Evolutionary conservation across 2,329 filamentous ascomycete species (phyloP).

Genomic region (Ophiostoma piceae): DNA sequence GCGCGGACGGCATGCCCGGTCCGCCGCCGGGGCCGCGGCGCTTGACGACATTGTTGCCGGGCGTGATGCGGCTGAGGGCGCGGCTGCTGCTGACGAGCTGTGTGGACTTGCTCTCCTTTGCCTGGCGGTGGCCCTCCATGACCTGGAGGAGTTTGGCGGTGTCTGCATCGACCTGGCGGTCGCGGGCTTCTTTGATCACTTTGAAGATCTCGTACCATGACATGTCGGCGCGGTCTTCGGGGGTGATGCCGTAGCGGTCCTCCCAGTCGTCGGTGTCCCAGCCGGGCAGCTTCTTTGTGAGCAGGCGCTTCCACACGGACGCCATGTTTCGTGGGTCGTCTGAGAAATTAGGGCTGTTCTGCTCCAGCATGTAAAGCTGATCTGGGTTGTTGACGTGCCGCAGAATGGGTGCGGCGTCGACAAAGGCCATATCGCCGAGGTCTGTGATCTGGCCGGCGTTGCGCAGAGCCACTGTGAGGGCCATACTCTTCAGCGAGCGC

Average conservation of each 20-base stretch:
- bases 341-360: constrained; percentile 69
- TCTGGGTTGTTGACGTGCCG: constrained; percentile 63
- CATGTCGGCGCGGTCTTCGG: constrained; percentile 45
- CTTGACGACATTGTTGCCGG: constrained; percentile 24
- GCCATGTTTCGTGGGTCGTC: constrained; percentile 60
- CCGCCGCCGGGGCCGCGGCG: constrained; percentile 23
- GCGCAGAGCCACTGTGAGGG: constrained; percentile 47
- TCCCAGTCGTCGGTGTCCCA: constrained; percentile 56
- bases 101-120: constrained; percentile 53
- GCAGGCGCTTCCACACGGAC: constrained; percentile 74
- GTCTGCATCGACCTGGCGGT: constrained; percentile 53
- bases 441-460: constrained; percentile 57
- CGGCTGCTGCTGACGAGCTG: constrained; percentile 49
- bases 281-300: constrained; percentile 68
- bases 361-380: constrained; percentile 71
- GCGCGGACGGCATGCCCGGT: constrained; percentile 35
- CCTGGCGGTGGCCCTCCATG: constrained; percentile 52
- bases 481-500: constrained; percentile 46
- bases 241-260: constrained; percentile 43
- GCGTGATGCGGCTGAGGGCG: constrained; percentile 33
- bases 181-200: constrained; percentile 52
- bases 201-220: constrained; percentile 75
- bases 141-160: constrained; percentile 53
- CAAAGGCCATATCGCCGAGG: constrained; percentile 66
- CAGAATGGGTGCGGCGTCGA: constrained; percentile 62